Percentiles rank a stretch among this genome's conserved stretches.
These are phyloP conservation scores for Calendula officinalis DNA, from an alignment of 129 eudicot species.

Conservation along the genomic window DNA sequence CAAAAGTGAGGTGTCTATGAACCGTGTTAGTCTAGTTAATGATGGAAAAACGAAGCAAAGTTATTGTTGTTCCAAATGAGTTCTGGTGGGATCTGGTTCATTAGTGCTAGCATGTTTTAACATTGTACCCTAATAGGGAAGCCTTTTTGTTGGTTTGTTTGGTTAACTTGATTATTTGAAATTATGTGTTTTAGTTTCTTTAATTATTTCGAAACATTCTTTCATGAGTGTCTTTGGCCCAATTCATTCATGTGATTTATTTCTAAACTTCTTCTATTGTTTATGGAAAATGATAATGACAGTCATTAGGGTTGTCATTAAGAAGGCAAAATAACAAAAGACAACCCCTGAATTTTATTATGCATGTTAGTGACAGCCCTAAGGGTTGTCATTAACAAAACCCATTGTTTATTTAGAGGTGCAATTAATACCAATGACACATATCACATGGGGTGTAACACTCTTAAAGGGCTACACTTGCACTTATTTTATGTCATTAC, in stretches of 20 bases:
- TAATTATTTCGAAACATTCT: background rate
- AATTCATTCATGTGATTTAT: too few species aligned
- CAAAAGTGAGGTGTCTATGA: conserved; percentile 67
- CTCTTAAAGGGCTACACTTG: background rate
- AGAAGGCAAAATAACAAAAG: too few species aligned
- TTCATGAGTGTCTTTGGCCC: too few species aligned
- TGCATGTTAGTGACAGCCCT: too few species aligned
- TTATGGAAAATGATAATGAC: too few species aligned
- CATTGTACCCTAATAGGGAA: background rate
- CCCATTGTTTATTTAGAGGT: background rate
- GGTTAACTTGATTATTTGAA: background rate
- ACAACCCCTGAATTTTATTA: too few species aligned
- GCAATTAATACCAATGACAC: conserved; percentile 12
- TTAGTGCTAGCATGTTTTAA: background rate
- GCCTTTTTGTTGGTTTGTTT: conserved; percentile 4
- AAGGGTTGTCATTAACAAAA: too few species aligned
- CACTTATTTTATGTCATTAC: conserved; percentile 12
- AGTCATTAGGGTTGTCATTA: too few species aligned
- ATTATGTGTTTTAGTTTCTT: conserved; percentile 6
- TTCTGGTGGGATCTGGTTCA: background rate
- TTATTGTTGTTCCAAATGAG: conserved; percentile 56
- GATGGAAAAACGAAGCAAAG: conserved; percentile 41
- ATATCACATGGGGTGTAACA: conserved; percentile 16
- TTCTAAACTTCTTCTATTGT: too few species aligned
- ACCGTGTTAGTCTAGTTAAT: conserved; percentile 54